Evolutionary conservation across 345 rosid genomes (phyloP).

Genomic region (Hypericum androsaemum): DNA sequence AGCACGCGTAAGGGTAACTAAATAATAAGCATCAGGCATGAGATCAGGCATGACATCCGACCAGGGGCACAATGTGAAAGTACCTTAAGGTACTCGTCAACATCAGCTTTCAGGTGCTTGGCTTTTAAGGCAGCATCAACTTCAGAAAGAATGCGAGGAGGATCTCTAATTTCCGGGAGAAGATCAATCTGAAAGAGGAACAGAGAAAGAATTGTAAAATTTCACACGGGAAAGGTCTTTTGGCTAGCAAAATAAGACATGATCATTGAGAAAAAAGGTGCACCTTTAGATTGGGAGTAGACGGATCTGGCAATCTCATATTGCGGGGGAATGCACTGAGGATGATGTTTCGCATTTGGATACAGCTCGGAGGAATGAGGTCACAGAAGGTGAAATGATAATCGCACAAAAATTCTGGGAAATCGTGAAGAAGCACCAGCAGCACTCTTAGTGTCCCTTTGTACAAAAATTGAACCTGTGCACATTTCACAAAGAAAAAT

Average conservation of each 20-base stretch:
- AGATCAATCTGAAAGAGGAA: slow-evolving; percentile 60
- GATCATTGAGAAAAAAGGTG: background rate
- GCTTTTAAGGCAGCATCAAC: slow-evolving; percentile 78
- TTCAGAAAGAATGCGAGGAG: slow-evolving; percentile 80
- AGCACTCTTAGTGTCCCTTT: slow-evolving; percentile 91
- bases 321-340: slow-evolving; percentile 90
- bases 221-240: background rate
- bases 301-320: slow-evolving; percentile 98
- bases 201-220: background rate
- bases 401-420: slow-evolving; percentile 94
- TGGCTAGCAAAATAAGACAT: too few relatives aligned
- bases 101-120: slow-evolving; percentile 74
- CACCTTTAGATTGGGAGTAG: slow-evolving; percentile 83
- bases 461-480: slow-evolving; percentile 70
- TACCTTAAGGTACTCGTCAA: slow-evolving; percentile 96
- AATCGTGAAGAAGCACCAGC: slow-evolving; percentile 93
- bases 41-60: too few relatives aligned
- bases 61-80: background rate
- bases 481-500: background rate
- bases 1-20: too few relatives aligned
- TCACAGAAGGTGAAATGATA: slow-evolving; percentile 96
- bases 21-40: too few relatives aligned
- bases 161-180: slow-evolving; percentile 76
- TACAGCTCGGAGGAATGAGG: slow-evolving; percentile 97
- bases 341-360: slow-evolving; percentile 94